Conservation (phyloP, 2,329 filamentous ascomycete species). For the Verticillium tricorpus region DNA sequence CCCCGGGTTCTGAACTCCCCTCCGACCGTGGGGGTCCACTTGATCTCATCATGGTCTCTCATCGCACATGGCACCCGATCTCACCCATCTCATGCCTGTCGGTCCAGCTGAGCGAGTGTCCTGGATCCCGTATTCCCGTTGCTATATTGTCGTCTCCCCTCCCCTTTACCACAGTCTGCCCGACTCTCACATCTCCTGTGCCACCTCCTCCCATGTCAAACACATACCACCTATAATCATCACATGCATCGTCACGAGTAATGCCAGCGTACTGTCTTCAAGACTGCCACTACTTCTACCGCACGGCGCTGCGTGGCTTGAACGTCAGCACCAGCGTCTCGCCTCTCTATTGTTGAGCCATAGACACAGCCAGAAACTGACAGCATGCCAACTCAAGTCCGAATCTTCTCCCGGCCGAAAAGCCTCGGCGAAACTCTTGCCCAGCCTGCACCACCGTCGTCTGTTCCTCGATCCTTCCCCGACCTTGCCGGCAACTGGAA, state of each 20-base stretch:
- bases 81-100: conserved; percentile 1
- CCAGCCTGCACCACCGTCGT: conserved; percentile 30
- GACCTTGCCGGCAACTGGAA: conserved; percentile 22
- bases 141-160: conserved; percentile 8
- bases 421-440: conserved; percentile 69
- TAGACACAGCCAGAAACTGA: conserved; percentile 12
- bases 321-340: conserved; percentile 77
- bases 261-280: conserved; percentile 81
- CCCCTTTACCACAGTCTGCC: background rate
- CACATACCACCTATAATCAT: conserved; percentile 1
- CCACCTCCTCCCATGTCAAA: conserved; percentile 1
- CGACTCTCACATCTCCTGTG: background rate
- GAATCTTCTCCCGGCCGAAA: conserved; percentile 55
- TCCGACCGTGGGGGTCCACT: conserved; percentile 11
- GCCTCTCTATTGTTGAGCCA: conserved; percentile 62
- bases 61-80: background rate
- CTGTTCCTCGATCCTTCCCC: conserved; percentile 35
- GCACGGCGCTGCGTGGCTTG: conserved; percentile 80
- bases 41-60: conserved; percentile 8
- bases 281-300: conserved; percentile 92
- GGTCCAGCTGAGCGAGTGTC: conserved; percentile 1
- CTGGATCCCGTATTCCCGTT: conserved; percentile 11
- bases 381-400: conserved; percentile 31
- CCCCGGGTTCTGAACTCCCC: background rate
- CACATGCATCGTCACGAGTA: conserved; percentile 35